A percentile compares a stretch with the other conserved stretches of the same genome.
Conservation (phyloP, 371 early-diverging fungal species). For the Apophysomyces elegans region DNA sequence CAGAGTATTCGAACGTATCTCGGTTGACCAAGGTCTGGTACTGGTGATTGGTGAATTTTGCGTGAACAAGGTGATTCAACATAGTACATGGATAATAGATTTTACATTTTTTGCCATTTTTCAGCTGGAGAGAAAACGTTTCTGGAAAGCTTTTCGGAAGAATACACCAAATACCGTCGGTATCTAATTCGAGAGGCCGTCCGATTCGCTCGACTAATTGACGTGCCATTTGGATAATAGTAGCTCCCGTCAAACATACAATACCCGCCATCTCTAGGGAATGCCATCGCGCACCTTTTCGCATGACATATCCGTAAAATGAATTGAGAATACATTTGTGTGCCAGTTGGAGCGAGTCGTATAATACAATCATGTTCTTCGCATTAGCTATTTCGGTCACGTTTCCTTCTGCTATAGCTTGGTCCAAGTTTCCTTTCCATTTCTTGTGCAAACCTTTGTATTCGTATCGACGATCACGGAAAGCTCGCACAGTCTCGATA, state of each 20-base stretch:
- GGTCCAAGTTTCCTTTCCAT: conserved; percentile 87
- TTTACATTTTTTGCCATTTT: conserved; percentile 75
- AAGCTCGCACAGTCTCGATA: conserved; percentile 96
- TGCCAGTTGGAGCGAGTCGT: conserved; percentile 98
- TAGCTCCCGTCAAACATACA: conserved; percentile 97
- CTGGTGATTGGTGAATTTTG: conserved; percentile 97
- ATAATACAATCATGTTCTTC: conserved; percentile 93
- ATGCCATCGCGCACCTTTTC: conserved; percentile 99
- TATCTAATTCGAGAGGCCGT: conserved; percentile 97
- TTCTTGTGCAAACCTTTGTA: conserved; percentile 95
- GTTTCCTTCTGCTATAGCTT: conserved; percentile 67
- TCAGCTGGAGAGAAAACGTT: conserved; percentile 83
- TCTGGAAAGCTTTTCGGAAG: conserved; percentile 95
- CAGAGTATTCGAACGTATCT: conserved; percentile 69
- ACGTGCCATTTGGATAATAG: conserved; percentile 97
- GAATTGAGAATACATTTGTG: conserved; percentile 99
- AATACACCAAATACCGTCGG: conserved; percentile 99
- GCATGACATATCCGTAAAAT: conserved; percentile 99
- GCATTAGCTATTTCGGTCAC: conserved; percentile 83
- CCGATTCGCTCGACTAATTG: conserved; percentile 95
- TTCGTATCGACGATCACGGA: conserved; percentile 98
- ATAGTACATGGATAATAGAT: conserved; percentile 97
- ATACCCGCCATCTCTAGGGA: conserved; percentile 99
- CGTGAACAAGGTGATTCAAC: conserved; percentile 98
- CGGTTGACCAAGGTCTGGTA: conserved; percentile 83